Evolutionary conservation across 2,329 filamentous ascomycete species (phyloP), one percentile per base, ranked within the genome.

Genomic region (Calonectria crousiana): DNA sequence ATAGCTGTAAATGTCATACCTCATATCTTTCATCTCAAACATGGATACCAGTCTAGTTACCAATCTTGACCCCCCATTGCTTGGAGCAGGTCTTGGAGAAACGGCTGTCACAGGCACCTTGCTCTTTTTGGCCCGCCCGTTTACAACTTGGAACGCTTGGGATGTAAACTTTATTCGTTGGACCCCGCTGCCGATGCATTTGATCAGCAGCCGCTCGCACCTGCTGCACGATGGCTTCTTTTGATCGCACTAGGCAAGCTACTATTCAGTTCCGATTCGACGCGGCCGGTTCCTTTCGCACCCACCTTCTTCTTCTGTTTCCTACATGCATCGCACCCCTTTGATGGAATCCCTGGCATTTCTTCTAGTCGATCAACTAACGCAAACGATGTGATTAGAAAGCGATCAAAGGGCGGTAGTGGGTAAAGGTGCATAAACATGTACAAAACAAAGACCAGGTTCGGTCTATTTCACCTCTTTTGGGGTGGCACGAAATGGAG

Each of bases 291-390:
- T 20, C 23, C 53, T 13, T 32, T 18, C 26, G 3, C 34, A 60
- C 78, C n/a, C 79, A 87, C 88, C 85, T 88, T 89, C 81, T 89
- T 89, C 84, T 89, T 89, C 73, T 87, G 85, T 74, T 84, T 86
- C 51, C 87, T 85, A 77, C 87, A 89, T 18, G 82, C 86, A 58
- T 89, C 85, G 73, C 87, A 89, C n/a, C 86, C 87, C 60, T 84
- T 84, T 62, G 85, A 84, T 20, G 88, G 88, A 14, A 89, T 87
- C 26, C 88, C 87, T 0, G 87, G 86, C 88, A 89, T 89, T n/a
- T 18, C 30, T 26, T 62, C 6, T 23, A n/a, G 34, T 41, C 10
- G 36, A 28, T 16, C 20, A 11, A 28, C 6, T 28, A 28, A 13
- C 34, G 11, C 34, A 28, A 14, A 16, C 6, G 13, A 18, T 5